A percentile compares a stretch with the other conserved stretches of the same genome.
Conservation (phyloP, 2,329 filamentous ascomycete species). For the Fonsecaea nubica region DNA sequence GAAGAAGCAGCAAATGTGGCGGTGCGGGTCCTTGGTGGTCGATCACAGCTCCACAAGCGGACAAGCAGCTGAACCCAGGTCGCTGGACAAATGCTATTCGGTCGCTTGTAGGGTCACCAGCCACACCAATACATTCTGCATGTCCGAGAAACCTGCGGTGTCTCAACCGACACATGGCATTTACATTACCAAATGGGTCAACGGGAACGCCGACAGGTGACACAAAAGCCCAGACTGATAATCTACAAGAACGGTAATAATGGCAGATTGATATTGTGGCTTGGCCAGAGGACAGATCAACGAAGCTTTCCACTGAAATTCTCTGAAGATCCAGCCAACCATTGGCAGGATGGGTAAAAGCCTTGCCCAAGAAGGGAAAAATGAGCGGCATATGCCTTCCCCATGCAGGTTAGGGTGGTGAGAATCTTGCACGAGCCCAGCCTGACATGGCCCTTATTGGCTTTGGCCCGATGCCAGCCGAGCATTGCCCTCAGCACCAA, state of each 20-base stretch:
- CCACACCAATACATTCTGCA: neutral
- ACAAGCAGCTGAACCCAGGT: neutral
- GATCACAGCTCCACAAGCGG: conserved; percentile 3
- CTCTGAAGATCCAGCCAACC: neutral
- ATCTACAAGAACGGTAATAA: conserved; percentile 4
- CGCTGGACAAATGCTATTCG: conserved; percentile 1
- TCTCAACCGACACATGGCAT: neutral
- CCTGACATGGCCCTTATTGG: neutral
- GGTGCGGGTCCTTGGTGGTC: neutral
- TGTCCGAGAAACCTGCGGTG: neutral
- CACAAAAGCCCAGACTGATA: neutral
- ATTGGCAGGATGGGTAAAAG: conserved; percentile 1
- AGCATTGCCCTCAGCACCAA: conserved; percentile 4
- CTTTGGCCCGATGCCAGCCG: neutral
- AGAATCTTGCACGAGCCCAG: neutral
- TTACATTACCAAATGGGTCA: neutral
- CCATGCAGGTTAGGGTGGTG: neutral
- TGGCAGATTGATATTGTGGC: conserved; percentile 10
- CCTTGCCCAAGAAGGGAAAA: neutral
- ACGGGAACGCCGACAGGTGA: neutral
- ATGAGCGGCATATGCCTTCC: conserved; percentile 9
- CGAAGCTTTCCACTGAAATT: conserved; percentile 1
- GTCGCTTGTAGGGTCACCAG: neutral
- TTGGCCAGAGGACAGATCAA: conserved; percentile 1
- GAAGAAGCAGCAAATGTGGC: conserved; percentile 14